Conservation (phyloP, 1,139 yeast genomes). For the Geotrichum europaeum region DNA sequence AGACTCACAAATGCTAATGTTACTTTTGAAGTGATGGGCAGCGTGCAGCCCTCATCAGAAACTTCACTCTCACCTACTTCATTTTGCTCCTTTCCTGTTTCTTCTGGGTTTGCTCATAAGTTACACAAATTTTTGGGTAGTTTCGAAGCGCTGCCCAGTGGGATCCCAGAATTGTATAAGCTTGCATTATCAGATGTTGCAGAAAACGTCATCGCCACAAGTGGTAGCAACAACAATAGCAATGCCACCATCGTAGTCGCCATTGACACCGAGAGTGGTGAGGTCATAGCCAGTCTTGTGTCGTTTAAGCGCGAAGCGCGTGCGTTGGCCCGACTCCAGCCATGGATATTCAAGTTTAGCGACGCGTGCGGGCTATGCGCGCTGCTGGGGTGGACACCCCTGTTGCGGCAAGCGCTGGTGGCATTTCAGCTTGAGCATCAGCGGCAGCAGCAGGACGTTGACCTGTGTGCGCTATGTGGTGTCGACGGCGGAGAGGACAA, state of each 20-base stretch:
- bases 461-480: background rate
- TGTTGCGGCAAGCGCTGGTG: background rate
- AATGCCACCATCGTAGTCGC: background rate
- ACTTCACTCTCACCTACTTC: background rate
- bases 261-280: background rate
- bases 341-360: constrained; percentile 40
- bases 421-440: background rate
- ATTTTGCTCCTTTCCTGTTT: background rate
- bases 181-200: background rate
- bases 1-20: background rate
- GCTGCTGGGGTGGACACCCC: constrained; percentile 38
- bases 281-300: constrained; percentile 48
- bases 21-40: background rate
- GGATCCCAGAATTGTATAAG: constrained; percentile 1
- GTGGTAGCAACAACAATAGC: background rate
- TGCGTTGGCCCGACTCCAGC: constrained; percentile 42
- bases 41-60: background rate
- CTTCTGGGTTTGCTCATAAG: background rate
- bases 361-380: constrained; percentile 51
- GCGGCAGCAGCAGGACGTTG: background rate
- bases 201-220: background rate
- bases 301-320: constrained; percentile 42
- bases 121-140: background rate
- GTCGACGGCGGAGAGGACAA: background rate
- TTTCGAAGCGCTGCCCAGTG: background rate